Base-by-base conservation (phyloP, 768 basidiomycete genomes). In the Phanerochaete sordida region DNA sequence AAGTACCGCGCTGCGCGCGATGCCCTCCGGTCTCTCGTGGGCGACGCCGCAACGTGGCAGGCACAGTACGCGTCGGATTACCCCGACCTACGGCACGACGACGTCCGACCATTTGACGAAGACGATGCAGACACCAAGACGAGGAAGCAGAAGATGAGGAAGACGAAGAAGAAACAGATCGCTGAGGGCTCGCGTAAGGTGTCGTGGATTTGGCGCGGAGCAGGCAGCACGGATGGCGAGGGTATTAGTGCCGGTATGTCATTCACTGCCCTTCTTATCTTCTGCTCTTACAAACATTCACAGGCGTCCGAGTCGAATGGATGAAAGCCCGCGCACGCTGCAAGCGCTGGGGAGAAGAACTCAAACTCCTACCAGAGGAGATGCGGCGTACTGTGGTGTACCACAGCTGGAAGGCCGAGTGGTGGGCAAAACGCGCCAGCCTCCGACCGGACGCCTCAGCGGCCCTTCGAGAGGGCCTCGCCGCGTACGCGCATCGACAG, bases 401-500 rank as follows among this genome's bases (percentile, higher is more conserved):
- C 45, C 46, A 50, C n/a, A 5, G 24, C 16, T 31, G 33, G 23
- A 47, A 48, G 44, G 57, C 57, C 7, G n/a, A 26, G 26, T 21
- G 23, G 46, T 58, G 57, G 57, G 27, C 8, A 45, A 4, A 19
- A n/a, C 9, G 26, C 3, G 23, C 3, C 6, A 15, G 5, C 26
- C 27, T 28, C 19, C 12, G 23, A 12, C 43, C 13, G 8, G 21
- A 44, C 16, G 8, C 24, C 6, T 7, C 9, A 24, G 39, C 37
- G 13, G 6, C 24, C 9, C 30, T 58, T 2, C 44, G 30, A 13
- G 57, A 48, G 33, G 57, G 57, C 6, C n/a, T 58, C 4, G 57
- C 57, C 11, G 57, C 57, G 27, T 58, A 58, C 31, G 30, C 57
- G 16, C 9, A 8, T 15, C 12, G 33, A n/a, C 57, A 58, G 46